A percentile compares a stretch with the other conserved stretches of the same genome.
phyloP scores from a whole-genome alignment of 148 eudicot species.

The Pharnaceum exiguum region DNA sequence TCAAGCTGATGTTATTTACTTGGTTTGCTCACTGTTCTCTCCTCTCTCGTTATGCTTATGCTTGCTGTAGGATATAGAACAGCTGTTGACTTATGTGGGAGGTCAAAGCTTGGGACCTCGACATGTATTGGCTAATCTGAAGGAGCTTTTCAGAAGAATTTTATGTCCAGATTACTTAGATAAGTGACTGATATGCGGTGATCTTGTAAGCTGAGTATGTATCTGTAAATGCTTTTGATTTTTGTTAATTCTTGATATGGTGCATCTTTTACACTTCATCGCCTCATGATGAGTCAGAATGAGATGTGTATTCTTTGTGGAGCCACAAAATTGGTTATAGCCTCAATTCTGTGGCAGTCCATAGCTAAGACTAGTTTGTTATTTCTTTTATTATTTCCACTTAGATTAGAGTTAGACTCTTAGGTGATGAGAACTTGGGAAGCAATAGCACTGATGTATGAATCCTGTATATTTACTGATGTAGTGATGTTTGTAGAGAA shows the following conservation, averaged over 20 bases:
- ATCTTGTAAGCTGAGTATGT: conserved; percentile 13
- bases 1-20: too few species aligned
- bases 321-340: neutral
- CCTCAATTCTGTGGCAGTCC: neutral
- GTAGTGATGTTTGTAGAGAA: too few species aligned
- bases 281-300: conserved; percentile 9
- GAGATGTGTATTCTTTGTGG: conserved; percentile 13
- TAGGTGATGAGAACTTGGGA: too few species aligned
- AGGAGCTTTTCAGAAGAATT: conserved; percentile 67
- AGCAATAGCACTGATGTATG: conserved; percentile 1
- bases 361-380: too few species aligned
- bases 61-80: conserved; percentile 81
- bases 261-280: conserved; percentile 10
- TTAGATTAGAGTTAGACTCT: neutral
- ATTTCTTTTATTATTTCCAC: too few species aligned
- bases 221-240: conserved; percentile 17
- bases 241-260: neutral
- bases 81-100: conserved; percentile 82
- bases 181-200: conserved; percentile 23
- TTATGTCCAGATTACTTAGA: conserved; percentile 71
- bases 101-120: conserved; percentile 89
- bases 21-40: neutral
- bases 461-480: conserved; percentile 8
- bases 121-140: conserved; percentile 78
- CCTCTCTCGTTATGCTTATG: neutral